Conservation (phyloP, 768 basidiomycete species). For the Termitomyces sp. region DNA sequence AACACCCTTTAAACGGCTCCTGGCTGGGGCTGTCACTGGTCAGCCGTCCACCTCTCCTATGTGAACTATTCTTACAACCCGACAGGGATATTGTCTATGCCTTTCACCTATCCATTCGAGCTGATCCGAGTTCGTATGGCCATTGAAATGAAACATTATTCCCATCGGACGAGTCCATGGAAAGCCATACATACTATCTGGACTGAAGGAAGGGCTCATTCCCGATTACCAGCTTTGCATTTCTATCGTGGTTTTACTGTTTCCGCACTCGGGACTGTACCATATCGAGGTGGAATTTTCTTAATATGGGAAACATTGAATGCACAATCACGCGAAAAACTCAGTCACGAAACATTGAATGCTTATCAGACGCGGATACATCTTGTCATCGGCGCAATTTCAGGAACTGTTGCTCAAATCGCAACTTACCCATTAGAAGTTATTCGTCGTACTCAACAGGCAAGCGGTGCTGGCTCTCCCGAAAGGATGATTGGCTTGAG, state of each 20-base stretch:
- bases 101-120: slow-evolving; percentile 5
- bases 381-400: slow-evolving; percentile 21
- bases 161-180: not conserved
- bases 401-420: slow-evolving; percentile 19
- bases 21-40: slow-evolving; percentile 3
- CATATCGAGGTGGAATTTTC: slow-evolving; percentile 22
- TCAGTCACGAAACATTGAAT: slow-evolving; percentile 14
- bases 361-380: slow-evolving; percentile 20
- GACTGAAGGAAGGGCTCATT: not conserved
- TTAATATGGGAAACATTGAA: slow-evolving; percentile 23
- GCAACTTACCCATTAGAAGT: slow-evolving; percentile 22
- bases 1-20: not conserved
- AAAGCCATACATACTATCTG: not conserved
- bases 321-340: slow-evolving; percentile 12
- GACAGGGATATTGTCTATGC: not conserved
- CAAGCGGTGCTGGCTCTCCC: slow-evolving; percentile 18
- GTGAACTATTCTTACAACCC: not conserved
- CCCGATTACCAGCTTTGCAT: not conserved
- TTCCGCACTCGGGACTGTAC: slow-evolving; percentile 8
- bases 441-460: slow-evolving; percentile 23
- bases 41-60: not conserved
- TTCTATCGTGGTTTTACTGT: slow-evolving; percentile 4
- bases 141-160: slow-evolving; percentile 3
- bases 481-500: slow-evolving; percentile 18
- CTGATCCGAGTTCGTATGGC: slow-evolving; percentile 5